These are phyloP conservation scores for Mucor sp. DNA, from an alignment of 371 early-diverging fungal species.

Conservation along the genomic window DNA sequence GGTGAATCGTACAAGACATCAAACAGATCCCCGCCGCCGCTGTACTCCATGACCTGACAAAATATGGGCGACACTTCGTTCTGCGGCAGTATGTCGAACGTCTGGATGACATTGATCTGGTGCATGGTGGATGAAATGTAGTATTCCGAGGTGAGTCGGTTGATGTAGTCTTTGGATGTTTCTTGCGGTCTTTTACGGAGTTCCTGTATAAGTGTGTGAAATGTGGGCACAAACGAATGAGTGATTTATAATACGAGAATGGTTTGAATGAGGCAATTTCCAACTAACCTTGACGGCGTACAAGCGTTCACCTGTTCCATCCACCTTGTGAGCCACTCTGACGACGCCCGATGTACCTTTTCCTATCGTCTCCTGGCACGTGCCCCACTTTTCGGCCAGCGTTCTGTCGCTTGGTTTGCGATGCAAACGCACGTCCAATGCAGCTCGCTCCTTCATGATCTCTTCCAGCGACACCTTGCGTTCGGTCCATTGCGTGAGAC, in stretches of 20 bases:
- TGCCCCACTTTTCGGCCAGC: conserved; percentile 51
- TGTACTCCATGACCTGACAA: conserved; percentile 75
- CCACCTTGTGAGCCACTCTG: conserved; percentile 44
- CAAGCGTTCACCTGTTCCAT: conserved; percentile 37
- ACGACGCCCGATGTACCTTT: conserved; percentile 57
- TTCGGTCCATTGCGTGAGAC: conserved; percentile 34
- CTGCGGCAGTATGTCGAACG: conserved; percentile 64
- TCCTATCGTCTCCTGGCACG: conserved; percentile 53
- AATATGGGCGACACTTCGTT: conserved; percentile 56
- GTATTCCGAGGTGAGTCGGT: conserved; percentile 65
- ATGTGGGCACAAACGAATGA: neutral
- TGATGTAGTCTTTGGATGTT: conserved; percentile 60
- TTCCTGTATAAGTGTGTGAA: conserved; percentile 44
- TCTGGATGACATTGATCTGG: conserved; percentile 68
- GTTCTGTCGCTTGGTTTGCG: conserved; percentile 18
- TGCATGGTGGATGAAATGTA: conserved; percentile 63
- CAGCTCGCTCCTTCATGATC: conserved; percentile 32
- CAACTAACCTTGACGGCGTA: conserved; percentile 57
- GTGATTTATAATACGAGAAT: neutral
- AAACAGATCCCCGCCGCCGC: conserved; percentile 68
- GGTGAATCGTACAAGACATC: conserved; percentile 50
- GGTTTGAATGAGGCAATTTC: neutral
- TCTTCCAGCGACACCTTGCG: conserved; percentile 26
- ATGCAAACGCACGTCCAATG: conserved; percentile 25
- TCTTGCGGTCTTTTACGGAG: conserved; percentile 63